phyloP scores from a whole-genome alignment of 2,329 filamentous ascomycete species.

The Colletotrichum trifolii region DNA sequence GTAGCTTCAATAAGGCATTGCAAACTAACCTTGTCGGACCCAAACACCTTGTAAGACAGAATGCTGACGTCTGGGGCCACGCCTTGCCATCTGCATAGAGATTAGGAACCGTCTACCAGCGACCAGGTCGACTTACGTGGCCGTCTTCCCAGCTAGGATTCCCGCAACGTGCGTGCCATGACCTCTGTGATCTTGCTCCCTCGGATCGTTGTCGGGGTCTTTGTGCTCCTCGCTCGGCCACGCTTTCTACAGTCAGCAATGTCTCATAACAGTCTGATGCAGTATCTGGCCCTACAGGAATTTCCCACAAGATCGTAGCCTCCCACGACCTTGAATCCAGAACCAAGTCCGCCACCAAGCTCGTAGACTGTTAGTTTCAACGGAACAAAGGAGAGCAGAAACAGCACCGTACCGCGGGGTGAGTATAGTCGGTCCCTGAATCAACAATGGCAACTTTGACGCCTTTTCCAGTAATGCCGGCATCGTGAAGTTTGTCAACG shows the following conservation, averaged over 20 bases:
- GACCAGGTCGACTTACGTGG: constrained; percentile 7
- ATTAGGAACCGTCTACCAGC: not conserved
- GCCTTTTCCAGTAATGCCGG: constrained; percentile 51
- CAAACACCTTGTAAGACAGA: constrained; percentile 46
- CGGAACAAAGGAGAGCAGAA: not conserved
- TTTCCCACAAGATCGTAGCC: constrained; percentile 36
- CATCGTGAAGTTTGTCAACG: constrained; percentile 50
- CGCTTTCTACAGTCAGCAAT: not conserved
- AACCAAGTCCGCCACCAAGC: constrained; percentile 35
- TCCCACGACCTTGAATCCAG: constrained; percentile 34
- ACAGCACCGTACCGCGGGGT: constrained; percentile 45
- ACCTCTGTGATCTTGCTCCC: constrained; percentile 44
- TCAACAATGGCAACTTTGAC: constrained; percentile 53
- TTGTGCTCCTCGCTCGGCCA: constrained; percentile 36
- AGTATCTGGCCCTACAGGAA: constrained; percentile 3
- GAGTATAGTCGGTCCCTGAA: constrained; percentile 53
- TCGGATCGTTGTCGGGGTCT: constrained; percentile 48
- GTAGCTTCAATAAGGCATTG: not conserved
- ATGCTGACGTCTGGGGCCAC: constrained; percentile 45
- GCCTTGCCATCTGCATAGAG: constrained; percentile 26
- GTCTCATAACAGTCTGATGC: not conserved
- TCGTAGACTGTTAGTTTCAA: not conserved
- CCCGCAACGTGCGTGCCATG: constrained; percentile 52
- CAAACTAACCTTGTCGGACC: constrained; percentile 31
- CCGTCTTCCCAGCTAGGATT: constrained; percentile 40